A percentile compares a stretch with the other conserved stretches of the same genome.
These are phyloP conservation scores for Xylaria digitata DNA, from an alignment of 2,329 filamentous ascomycete genomes.

Conservation along the genomic window DNA sequence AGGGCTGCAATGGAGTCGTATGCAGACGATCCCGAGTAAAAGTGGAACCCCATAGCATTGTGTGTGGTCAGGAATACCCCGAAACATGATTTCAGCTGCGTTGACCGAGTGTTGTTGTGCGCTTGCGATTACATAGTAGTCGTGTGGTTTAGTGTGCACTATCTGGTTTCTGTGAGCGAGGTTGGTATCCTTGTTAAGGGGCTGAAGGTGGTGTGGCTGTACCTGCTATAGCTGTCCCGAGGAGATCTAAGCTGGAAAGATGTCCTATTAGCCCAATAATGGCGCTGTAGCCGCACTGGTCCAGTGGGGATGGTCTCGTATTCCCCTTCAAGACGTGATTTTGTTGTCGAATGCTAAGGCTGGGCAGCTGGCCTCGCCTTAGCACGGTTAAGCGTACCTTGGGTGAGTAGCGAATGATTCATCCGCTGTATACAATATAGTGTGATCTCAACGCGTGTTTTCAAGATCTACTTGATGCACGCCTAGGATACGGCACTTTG, in stretches of 20 bases:
- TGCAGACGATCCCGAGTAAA: slow-evolving; percentile 57
- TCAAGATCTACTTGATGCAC: too few relatives aligned
- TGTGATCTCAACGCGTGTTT: too few relatives aligned
- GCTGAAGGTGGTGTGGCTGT: slow-evolving; percentile 2
- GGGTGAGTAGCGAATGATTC: too few relatives aligned
- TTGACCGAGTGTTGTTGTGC: not conserved
- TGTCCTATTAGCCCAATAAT: not conserved
- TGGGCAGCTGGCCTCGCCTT: too few relatives aligned
- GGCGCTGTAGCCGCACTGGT: slow-evolving; percentile 5
- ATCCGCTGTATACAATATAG: too few relatives aligned
- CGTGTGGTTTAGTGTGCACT: not conserved
- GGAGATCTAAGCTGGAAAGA: not conserved
- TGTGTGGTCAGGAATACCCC: slow-evolving; percentile 9
- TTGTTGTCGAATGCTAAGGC: not conserved
- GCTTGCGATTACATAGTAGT: not conserved
- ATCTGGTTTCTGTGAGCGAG: too few relatives aligned
- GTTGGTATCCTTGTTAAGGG: not conserved
- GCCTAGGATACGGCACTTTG: too few relatives aligned
- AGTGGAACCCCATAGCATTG: not conserved
- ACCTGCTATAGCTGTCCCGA: not conserved
- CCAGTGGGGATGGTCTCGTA: not conserved
- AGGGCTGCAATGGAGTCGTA: slow-evolving; percentile 57
- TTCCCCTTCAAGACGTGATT: not conserved
- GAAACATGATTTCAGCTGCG: slow-evolving; percentile 4
- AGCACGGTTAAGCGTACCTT: too few relatives aligned